A percentile compares a stretch with the other conserved stretches of the same genome.
Conservation (phyloP, 2,329 filamentous ascomycete genomes). For the Penicillium concentricum region DNA sequence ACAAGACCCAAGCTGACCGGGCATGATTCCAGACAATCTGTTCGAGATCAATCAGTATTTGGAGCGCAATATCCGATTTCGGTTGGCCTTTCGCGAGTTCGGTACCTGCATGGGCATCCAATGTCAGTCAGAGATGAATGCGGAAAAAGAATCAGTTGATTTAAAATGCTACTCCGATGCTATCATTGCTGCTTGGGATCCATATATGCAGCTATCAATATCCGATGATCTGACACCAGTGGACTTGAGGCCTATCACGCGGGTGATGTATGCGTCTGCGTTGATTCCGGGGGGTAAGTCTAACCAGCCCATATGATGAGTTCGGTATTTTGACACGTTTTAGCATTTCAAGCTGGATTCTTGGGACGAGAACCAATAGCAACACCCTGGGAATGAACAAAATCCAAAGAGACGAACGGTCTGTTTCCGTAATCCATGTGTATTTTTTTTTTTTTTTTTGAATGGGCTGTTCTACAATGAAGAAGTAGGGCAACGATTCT, state of each 20-base stretch:
- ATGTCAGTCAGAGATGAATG: slow-evolving; percentile 37
- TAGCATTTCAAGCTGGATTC: slow-evolving; percentile 40
- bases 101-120: slow-evolving; percentile 52
- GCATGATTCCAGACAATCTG: slow-evolving; percentile 30
- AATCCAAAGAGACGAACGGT: background rate
- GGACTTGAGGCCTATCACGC: slow-evolving; percentile 54
- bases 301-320: background rate
- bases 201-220: slow-evolving; percentile 39
- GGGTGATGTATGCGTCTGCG: slow-evolving; percentile 58
- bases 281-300: slow-evolving; percentile 56
- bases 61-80: slow-evolving; percentile 32
- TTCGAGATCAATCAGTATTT: slow-evolving; percentile 39
- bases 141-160: slow-evolving; percentile 36
- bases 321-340: background rate
- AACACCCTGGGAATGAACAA: background rate
- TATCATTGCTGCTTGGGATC: slow-evolving; percentile 41
- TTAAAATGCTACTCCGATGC: slow-evolving; percentile 34
- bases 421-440: background rate
- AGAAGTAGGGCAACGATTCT: background rate
- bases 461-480: background rate
- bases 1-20: background rate
- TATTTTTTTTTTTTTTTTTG: background rate
- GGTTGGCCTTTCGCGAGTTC: slow-evolving; percentile 57
- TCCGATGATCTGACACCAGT: slow-evolving; percentile 34
- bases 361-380: slow-evolving; percentile 34